These are phyloP conservation scores for Solanum rostratum DNA, from an alignment of 257 asterid species.

Conservation along the genomic window DNA sequence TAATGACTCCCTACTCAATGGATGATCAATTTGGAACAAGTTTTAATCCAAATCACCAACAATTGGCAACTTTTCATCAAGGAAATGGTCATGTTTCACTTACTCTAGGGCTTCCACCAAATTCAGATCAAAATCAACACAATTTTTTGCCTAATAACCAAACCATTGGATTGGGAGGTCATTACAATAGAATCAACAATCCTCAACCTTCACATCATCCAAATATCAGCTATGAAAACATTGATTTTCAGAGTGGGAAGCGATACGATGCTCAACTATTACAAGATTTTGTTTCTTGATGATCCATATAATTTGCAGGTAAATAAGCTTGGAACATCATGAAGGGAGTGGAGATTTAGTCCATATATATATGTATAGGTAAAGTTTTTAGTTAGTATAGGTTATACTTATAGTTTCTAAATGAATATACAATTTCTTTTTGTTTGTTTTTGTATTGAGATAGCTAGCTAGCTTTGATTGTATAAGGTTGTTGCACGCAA, in stretches of 20 bases:
- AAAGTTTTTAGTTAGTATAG: background rate
- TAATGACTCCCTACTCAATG: constrained; percentile 14
- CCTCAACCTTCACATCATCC: constrained; percentile 33
- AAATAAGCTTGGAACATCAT: background rate
- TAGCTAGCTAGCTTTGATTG: background rate
- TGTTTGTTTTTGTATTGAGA: background rate
- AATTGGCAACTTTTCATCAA: constrained; percentile 14
- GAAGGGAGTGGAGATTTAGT: background rate
- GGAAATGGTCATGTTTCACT: constrained; percentile 29
- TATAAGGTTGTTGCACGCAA: background rate
- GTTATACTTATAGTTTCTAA: background rate
- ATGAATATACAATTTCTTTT: background rate
- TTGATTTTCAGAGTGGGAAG: constrained; percentile 66
- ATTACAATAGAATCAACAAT: constrained; percentile 23
- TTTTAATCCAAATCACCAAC: constrained; percentile 19
- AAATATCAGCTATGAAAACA: constrained; percentile 42
- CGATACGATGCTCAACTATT: constrained; percentile 66
- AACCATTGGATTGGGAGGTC: constrained; percentile 42
- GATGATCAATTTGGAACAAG: constrained; percentile 8
- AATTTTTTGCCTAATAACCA: constrained; percentile 42
- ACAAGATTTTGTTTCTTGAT: constrained; percentile 75
- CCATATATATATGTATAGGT: background rate
- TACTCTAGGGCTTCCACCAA: constrained; percentile 81
- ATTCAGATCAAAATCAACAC: constrained; percentile 57
- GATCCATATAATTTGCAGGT: background rate